These are phyloP conservation scores for Mariannaea elegans DNA, from an alignment of 2,329 filamentous ascomycete species.

Conservation along the genomic window DNA sequence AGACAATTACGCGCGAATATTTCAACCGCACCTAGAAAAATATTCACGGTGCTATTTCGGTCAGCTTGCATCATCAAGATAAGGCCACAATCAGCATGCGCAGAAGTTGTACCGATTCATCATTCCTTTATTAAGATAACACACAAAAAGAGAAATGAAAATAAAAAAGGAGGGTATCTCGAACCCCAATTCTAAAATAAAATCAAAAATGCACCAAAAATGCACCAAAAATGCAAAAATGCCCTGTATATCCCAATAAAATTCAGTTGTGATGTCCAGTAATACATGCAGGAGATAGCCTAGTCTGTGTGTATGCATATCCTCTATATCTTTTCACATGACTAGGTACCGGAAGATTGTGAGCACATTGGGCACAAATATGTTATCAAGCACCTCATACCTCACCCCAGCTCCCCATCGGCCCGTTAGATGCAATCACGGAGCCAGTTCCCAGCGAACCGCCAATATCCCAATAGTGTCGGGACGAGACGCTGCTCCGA, in stretches of 20 bases:
- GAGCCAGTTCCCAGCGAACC: slow-evolving; percentile 81
- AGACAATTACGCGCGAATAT: not conserved
- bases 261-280: slow-evolving; percentile 28
- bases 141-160: not conserved
- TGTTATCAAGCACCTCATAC: slow-evolving; percentile 46
- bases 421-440: slow-evolving; percentile 71
- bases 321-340: slow-evolving; percentile 24
- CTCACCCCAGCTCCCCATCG: slow-evolving; percentile 83
- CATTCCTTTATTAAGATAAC: not conserved
- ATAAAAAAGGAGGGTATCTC: slow-evolving; percentile 13
- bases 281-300: slow-evolving; percentile 23
- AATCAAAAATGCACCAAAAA: not conserved
- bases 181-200: slow-evolving; percentile 19
- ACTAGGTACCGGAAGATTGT: slow-evolving; percentile 13
- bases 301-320: slow-evolving; percentile 8
- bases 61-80: not conserved
- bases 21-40: not conserved
- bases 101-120: not conserved
- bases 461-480: slow-evolving; percentile 94
- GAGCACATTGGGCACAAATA: slow-evolving; percentile 5
- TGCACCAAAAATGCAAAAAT: slow-evolving; percentile 24
- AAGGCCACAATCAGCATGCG: not conserved
- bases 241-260: slow-evolving; percentile 26
- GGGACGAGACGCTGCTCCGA: slow-evolving; percentile 74
- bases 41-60: slow-evolving; percentile 17